Conservation (phyloP, 2,329 filamentous ascomycete genomes). For the Pyrenophora teres region DNA sequence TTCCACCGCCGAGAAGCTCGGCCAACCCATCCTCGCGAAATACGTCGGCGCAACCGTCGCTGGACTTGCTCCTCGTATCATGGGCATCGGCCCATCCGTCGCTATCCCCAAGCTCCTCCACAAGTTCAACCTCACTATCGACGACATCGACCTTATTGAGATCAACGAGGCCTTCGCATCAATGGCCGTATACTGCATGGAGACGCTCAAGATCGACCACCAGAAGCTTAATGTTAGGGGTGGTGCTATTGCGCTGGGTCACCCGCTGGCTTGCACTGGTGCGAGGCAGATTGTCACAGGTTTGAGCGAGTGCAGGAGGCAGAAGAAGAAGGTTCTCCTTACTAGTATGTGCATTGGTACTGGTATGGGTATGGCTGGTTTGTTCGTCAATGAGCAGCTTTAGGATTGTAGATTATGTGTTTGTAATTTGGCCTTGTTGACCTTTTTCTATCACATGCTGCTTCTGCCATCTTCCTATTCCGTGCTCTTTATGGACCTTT, state of each 20-base stretch:
- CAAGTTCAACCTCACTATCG: conserved; percentile 76
- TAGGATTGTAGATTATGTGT: conserved; percentile 1
- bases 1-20: conserved; percentile 81
- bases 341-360: conserved; percentile 87
- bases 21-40: conserved; percentile 91
- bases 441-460: background rate
- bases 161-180: conserved; percentile 97
- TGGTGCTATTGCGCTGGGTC: conserved; percentile 81
- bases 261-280: conserved; percentile 80
- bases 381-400: conserved; percentile 67
- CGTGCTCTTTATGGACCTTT: no score
- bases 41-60: conserved; percentile 91
- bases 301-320: conserved; percentile 79
- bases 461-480: no score
- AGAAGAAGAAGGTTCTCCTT: conserved; percentile 87
- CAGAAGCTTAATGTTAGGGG: conserved; percentile 81
- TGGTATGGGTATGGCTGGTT: conserved; percentile 68
- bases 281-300: conserved; percentile 86
- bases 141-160: conserved; percentile 88
- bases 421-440: background rate
- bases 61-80: conserved; percentile 88
- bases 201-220: conserved; percentile 68
- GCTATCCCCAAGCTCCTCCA: conserved; percentile 79
- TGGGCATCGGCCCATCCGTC: conserved; percentile 85
- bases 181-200: conserved; percentile 92